Evolutionary conservation across 345 rosid genomes (phyloP).

Genomic region (Microthlaspi erraticum): DNA sequence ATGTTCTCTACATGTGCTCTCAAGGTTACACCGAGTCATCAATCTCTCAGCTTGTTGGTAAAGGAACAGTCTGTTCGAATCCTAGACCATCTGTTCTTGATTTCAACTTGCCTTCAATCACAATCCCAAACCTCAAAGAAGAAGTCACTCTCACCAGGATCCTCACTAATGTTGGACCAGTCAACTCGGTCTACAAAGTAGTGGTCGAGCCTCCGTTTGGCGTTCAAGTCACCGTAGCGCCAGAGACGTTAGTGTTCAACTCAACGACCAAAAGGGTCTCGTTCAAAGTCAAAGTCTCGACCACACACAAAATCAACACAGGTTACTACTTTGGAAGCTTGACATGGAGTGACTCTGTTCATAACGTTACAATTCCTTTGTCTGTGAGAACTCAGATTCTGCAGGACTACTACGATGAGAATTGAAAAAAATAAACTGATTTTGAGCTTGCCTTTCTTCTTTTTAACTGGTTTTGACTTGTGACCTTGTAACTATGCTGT

Average conservation of each 20-base stretch:
- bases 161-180: slow-evolving; percentile 52
- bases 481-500: no score
- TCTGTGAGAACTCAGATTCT: slow-evolving; percentile 30
- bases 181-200: slow-evolving; percentile 41
- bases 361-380: slow-evolving; percentile 26
- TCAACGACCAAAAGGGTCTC: slow-evolving; percentile 25
- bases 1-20: slow-evolving; percentile 54
- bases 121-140: slow-evolving; percentile 39
- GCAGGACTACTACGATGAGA: slow-evolving; percentile 14
- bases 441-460: no score
- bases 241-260: slow-evolving; percentile 36
- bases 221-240: slow-evolving; percentile 28
- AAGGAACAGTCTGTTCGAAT: slow-evolving; percentile 35
- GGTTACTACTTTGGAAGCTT: slow-evolving; percentile 56
- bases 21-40: slow-evolving; percentile 53
- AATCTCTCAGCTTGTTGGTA: slow-evolving; percentile 49
- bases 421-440: neutral
- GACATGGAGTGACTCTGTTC: slow-evolving; percentile 47
- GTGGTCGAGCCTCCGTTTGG: slow-evolving; percentile 45
- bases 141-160: slow-evolving; percentile 43
- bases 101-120: slow-evolving; percentile 42
- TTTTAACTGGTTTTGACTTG: no score
- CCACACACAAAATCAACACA: slow-evolving; percentile 42
- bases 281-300: slow-evolving; percentile 34
- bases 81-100: slow-evolving; percentile 36